Conservation (phyloP, 2,329 filamentous ascomycete genomes). For the Aquanectria penicillioides region DNA sequence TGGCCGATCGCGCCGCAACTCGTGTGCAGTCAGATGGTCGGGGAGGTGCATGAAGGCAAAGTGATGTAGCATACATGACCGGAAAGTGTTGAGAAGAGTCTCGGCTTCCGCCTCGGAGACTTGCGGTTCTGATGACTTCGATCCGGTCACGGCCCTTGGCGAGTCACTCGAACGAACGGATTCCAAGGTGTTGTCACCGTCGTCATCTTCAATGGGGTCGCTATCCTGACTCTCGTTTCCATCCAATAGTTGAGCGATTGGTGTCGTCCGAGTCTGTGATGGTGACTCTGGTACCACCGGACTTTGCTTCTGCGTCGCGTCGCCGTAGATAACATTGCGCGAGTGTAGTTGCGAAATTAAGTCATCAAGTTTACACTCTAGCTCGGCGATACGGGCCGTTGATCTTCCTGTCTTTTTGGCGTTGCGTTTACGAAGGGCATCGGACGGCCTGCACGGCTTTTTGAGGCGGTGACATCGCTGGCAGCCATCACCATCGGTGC, state of each 20-base stretch:
- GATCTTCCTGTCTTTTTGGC: not conserved
- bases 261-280: not conserved
- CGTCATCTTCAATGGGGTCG: not conserved
- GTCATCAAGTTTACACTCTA: not conserved
- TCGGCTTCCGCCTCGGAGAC: not conserved
- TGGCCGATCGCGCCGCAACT: not conserved
- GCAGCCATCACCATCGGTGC: not conserved
- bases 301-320: not conserved
- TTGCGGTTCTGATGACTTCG: not conserved
- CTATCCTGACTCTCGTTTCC: too few relatives aligned
- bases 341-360: not conserved
- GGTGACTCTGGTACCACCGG: not conserved
- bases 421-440: not conserved
- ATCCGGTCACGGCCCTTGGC: not conserved
- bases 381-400: not conserved
- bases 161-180: not conserved
- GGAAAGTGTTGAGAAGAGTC: not conserved
- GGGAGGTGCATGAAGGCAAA: constrained; percentile 1
- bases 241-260: too few relatives aligned
- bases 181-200: not conserved
- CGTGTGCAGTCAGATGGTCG: not conserved
- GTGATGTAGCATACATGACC: not conserved
- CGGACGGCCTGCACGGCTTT: not conserved
- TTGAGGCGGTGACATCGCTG: not conserved
- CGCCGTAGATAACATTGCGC: not conserved